Evolutionary conservation across 2,329 filamentous ascomycete species (phyloP), one percentile per base, ranked within the genome.

Genomic region (Alternaria angustiovoidea): DNA sequence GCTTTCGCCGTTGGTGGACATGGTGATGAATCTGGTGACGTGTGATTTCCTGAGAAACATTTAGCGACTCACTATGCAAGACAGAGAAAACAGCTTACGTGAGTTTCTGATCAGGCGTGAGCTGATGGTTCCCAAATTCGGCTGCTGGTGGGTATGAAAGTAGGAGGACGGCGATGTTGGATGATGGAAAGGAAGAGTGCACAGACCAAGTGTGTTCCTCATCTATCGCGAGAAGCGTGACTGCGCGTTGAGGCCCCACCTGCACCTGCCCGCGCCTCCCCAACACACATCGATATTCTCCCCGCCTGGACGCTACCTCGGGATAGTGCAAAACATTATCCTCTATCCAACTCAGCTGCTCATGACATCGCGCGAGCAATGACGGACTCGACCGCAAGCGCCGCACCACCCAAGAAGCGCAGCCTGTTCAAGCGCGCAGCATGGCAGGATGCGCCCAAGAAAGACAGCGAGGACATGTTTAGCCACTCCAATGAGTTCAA

Each of bases 1-100:
- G 60, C 67, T 74, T 42, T 94, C 81, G 94, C 92, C 92, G 94
- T 95, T 62, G 59, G 57, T 65, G 20, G 64, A 71, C 68, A 71
- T 68, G 58, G 16, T 63, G 61, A 57, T 18, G 49, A 44, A 41
- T 44, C 18, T 38, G 18, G 30, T 41, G 44, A n/a, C 20, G 22
- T 28, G 9, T 24, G 24, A 46, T 30, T 43, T 47, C 51, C 51
- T 55, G 39, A 12, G 36, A 41, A 16, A 18, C 28, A 20, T 39
- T 51, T 16, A 57, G 47, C 47, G 22, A 6, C 46, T 47, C 41
- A 5, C 28, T 47, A 9, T 26, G 7, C 20, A 7, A 24, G 24
- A 16, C 14, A 7, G 32, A 8, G 22, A 22, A 28, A 32, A 11
- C 4, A 24, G n/a, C 43, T 16, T 49, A 47, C 43, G 32, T 41